Evolutionary conservation across 2,329 filamentous ascomycete species (phyloP).

Genomic region (Fusarium mexicanum): DNA sequence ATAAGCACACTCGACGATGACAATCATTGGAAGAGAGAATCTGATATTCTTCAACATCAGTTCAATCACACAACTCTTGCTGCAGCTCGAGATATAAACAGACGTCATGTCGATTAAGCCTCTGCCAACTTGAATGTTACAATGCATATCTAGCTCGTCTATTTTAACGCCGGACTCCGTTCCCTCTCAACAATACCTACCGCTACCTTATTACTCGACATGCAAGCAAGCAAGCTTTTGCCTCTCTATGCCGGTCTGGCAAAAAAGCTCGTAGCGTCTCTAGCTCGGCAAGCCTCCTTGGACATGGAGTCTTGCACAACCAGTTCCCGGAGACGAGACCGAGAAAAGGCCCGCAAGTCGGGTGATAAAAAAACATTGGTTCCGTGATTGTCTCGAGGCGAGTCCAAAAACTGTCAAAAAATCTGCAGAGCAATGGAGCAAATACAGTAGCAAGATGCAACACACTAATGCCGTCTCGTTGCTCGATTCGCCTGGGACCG

Average conservation of each 20-base stretch:
- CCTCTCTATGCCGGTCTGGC: neutral
- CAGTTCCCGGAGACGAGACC: slow-evolving; percentile 20
- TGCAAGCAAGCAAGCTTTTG: neutral
- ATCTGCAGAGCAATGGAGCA: slow-evolving; percentile 37
- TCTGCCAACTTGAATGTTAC: slow-evolving; percentile 14
- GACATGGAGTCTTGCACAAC: slow-evolving; percentile 7
- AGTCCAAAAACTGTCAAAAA: slow-evolving; percentile 22
- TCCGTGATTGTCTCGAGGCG: slow-evolving; percentile 10
- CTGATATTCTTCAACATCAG: neutral
- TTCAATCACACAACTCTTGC: neutral
- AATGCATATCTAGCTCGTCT: slow-evolving; percentile 3
- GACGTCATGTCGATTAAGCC: slow-evolving; percentile 14
- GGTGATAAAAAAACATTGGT: slow-evolving; percentile 24
- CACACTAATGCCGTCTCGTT: slow-evolving; percentile 9
- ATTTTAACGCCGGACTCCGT: slow-evolving; percentile 16
- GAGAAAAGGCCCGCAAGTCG: slow-evolving; percentile 29
- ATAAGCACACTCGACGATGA: neutral
- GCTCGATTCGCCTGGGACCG: slow-evolving; percentile 9
- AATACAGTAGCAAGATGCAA: slow-evolving; percentile 1
- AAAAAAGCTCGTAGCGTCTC: slow-evolving; percentile 27
- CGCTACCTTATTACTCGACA: neutral
- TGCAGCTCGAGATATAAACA: neutral
- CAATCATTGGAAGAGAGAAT: slow-evolving; percentile 4
- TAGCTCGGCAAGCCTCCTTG: slow-evolving; percentile 24
- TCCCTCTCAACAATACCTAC: slow-evolving; percentile 23